Base-by-base conservation (phyloP, 495 filamentous ascomycete genomes). In the Patellaria atrata region DNA sequence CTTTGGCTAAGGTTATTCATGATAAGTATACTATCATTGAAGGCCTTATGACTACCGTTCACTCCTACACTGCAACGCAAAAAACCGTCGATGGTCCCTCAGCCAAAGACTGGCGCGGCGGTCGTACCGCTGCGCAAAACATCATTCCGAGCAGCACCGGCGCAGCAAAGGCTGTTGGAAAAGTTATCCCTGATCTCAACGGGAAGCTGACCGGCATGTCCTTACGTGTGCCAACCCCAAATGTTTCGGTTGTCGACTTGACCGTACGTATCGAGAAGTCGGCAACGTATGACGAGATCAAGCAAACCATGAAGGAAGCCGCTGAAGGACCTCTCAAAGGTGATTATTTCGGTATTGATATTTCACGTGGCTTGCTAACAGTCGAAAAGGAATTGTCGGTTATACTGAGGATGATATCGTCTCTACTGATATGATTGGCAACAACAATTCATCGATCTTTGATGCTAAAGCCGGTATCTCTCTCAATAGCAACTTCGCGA, bases 161-260 rank as follows among this genome's bases (percentile, higher is more conserved):
- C 75, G 89, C 89, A 60, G 89, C 89, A 55, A 97, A 97, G 80
- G 89, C 89, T 57, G 89, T 97, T 67, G 89, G 89, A 67, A 97
- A 97, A 75, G 89, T 97, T 64, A 96, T 97, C 45, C 89, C 89
- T 37, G 62, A 70, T 38, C 72, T 97, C 41, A 96, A 97, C 66
- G 89, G 89, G 73, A 97, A 97, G 79, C 83, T 97, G 46, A 97
- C 89, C 47, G 89, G 89, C 64, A 94, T 97, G 89, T 68, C 91
- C 51, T 85, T 97, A 80, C 89, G 89, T 77, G 87, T 97, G 28
- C 89, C 89, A 36, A 96, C 89, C 54, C 64, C 83, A 70, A 96
- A 97, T 70, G 89, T 97, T 61, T 97, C 89, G 43, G 89, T 97
- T 58, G 91, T 97, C 52, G 89, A 97, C 69, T 66, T 97, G 55